phyloP scores from a whole-genome alignment of 257 asterid genomes.

The Solanum gandarillasii region DNA sequence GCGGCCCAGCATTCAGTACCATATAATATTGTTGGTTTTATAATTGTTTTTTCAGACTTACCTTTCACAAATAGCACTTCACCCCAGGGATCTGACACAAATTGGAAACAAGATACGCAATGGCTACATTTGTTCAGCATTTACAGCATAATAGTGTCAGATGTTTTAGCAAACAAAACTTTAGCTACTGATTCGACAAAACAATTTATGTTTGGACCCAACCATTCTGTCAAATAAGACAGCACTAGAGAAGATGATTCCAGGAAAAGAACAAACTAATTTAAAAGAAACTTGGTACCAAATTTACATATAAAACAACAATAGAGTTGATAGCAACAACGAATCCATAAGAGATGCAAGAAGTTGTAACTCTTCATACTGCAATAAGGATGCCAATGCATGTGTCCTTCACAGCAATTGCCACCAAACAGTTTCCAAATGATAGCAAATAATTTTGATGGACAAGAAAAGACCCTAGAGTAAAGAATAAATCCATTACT shows the following conservation, averaged over 20 bases:
- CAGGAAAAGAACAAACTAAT: not conserved
- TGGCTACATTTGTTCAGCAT: not conserved
- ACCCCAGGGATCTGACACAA: not conserved
- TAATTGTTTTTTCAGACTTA: not conserved
- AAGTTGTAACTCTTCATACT: not conserved
- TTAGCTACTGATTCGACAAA: not conserved
- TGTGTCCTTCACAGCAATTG: not conserved
- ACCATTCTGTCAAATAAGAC: not conserved
- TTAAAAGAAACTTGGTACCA: not conserved
- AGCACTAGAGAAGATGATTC: not conserved
- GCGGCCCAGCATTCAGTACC: not conserved
- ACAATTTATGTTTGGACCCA: not conserved
- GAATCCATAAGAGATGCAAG: not conserved
- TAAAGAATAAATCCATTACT: conserved; percentile 15
- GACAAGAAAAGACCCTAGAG: not conserved
- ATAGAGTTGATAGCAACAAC: not conserved
- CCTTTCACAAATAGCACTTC: not conserved
- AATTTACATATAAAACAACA: not conserved
- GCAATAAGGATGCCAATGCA: not conserved
- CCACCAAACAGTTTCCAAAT: not conserved
- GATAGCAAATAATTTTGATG: not conserved
- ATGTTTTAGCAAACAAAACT: not conserved
- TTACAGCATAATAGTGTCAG: not conserved
- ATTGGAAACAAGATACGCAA: not conserved
- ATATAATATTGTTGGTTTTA: not conserved